These are phyloP conservation scores for Coniosporium tulheliwenetii DNA, from an alignment of 2,329 filamentous ascomycete genomes.

Conservation along the genomic window DNA sequence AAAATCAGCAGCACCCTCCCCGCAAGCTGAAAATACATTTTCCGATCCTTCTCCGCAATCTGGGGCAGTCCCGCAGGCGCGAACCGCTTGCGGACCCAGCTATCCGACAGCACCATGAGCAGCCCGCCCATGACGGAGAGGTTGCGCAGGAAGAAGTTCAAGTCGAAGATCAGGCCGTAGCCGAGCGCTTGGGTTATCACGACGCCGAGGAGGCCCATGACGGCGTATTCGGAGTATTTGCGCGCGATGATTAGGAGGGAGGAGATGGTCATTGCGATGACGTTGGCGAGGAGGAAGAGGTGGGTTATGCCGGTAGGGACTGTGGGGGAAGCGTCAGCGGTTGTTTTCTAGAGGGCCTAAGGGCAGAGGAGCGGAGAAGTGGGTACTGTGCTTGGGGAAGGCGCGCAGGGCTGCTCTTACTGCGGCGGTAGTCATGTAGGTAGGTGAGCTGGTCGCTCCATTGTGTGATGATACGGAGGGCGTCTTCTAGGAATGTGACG, in stretches of 20 bases:
- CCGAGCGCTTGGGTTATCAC: constrained; percentile 88
- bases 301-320: constrained; percentile 83
- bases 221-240: constrained; percentile 86
- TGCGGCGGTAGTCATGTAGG: constrained; percentile 80
- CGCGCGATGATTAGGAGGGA: constrained; percentile 79
- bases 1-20: constrained; percentile 93
- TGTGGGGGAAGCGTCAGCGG: constrained; percentile 22
- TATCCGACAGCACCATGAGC: constrained; percentile 95
- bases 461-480: constrained; percentile 89
- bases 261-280: constrained; percentile 71
- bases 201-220: constrained; percentile 75
- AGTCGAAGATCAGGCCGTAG: constrained; percentile 94
- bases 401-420: constrained; percentile 43
- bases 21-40: constrained; percentile 99
- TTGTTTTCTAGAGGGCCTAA: constrained; percentile 1
- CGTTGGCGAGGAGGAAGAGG: constrained; percentile 80
- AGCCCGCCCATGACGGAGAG: constrained; percentile 93
- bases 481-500: constrained; percentile 95
- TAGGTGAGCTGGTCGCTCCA: constrained; percentile 92
- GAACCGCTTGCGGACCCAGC: constrained; percentile 95
- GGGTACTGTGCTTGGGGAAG: not conserved
- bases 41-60: constrained; percentile 97
- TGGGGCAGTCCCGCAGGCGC: constrained; percentile 86
- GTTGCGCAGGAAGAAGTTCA: constrained; percentile 99
- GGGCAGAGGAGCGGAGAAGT: constrained; percentile 1